Base-by-base conservation (phyloP, 768 basidiomycete species). In the Galerina marginata region DNA sequence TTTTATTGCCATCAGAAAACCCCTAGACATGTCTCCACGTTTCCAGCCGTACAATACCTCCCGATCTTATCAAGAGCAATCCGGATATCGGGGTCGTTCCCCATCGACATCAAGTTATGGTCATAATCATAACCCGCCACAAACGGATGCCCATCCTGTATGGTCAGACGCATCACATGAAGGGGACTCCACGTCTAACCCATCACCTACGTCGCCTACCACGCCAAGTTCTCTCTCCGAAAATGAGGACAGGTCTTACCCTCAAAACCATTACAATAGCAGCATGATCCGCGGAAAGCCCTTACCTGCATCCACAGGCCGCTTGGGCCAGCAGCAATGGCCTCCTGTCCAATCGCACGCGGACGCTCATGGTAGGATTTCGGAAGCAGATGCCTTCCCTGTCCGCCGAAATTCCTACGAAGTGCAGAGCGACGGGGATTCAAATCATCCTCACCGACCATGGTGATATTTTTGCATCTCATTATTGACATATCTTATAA, bases 121-220 rank as follows among this genome's bases (percentile, higher is more conserved):
- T 15, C 39, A 44, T 49, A 56, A 36, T 54, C 47, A 46, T 56
- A 48, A 36, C 47, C 42, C 14, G 42, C 58, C 20, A 60, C 61
- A n/a, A 61, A 60, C 57, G 38, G 60, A 47, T 58, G 56, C 15
- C 43, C 67, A 36, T 58, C 63, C 59, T 14, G 60, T 54, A 6
- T 64, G 59, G 26, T 77, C 78, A 46, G 77, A 81, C 67, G 65
- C 72, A 60, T 75, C 78, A 4, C 77, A 78, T 59, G 80, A 79
- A 51, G 78, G 75, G 23, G 74, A 76, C 64, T 85, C 85, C 1
- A 79, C 77, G 1, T 81, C 82, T 25, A 81, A 79, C 51, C 73
- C 80, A 3, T 87, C 86, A 10, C 85, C 86, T 5, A 74, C 83
- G 15, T 83, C 84, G 10, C 86, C 86, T 9, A 75, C 77, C 2